Base-by-base conservation (phyloP, 768 basidiomycete species). In the Suillus subalutaceus region DNA sequence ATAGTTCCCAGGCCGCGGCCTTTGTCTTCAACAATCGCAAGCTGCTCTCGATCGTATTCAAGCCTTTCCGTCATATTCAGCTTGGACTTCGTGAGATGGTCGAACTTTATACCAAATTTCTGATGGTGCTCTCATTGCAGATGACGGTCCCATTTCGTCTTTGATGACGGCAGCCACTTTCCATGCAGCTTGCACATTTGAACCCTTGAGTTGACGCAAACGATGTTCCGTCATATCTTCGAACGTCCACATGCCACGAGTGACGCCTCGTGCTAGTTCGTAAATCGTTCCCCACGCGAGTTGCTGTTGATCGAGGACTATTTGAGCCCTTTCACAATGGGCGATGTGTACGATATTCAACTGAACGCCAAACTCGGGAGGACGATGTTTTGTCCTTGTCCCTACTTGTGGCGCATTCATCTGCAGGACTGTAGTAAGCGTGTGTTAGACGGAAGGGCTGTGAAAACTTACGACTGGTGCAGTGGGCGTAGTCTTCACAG, bases 31-130 rank as follows among this genome's bases (percentile, higher is more conserved):
- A 80, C 4, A 3, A 90, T 83, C 0, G 90, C 90, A 0, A 73
- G 76, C 61, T 92, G 86, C 69, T 93, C 92, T 1, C 89, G 83
- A 71, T 92, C 90, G 2, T 89, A 81, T 66, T 84, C 83, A 8
- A 64, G 23, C 81, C 83, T 84, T 60, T 18, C 40, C 7, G 10
- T 41, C 26, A 20, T 43, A 30, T 43, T 60, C 32, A 60, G 59
- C 26, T 43, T 43, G 18, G 3, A 2, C 13, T 20, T 43, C 5
- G 12, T 30, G 26, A 32, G 6, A 16, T 20, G 16, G 46, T 57
- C 63, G 20, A 52, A 37, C 18, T 30, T 26, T 38, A 48, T 58
- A 74, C 75, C 75, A 77, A 15, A 67, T 10, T 16, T 77, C 75
- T n/a, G 40, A 46, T n/a, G 41, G 63, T 41, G 60, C 68, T 35